Evolutionary conservation across 495 filamentous ascomycete genomes (phyloP).

Genomic region (Penicillium simplicissimum): DNA sequence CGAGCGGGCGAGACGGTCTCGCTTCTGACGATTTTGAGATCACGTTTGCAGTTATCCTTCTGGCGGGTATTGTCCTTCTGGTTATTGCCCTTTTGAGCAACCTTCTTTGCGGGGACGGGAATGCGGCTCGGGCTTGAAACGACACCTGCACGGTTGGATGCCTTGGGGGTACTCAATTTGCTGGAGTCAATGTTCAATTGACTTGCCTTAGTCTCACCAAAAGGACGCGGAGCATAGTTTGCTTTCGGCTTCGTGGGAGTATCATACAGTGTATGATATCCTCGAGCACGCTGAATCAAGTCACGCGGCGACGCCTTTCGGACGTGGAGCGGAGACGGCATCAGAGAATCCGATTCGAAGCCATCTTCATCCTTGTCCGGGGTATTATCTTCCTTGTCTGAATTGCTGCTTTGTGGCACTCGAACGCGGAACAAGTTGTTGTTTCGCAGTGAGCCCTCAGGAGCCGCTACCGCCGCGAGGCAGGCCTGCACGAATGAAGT

Average conservation of each 20-base stretch:
- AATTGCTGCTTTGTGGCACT: not conserved
- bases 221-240: not conserved
- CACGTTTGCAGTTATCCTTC: not conserved
- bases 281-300: not conserved
- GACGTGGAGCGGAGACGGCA: slow-evolving; percentile 33
- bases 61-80: not conserved
- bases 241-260: slow-evolving; percentile 1
- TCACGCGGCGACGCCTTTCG: slow-evolving; percentile 19
- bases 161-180: not conserved
- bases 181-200: slow-evolving; percentile 1
- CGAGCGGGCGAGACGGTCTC: slow-evolving; percentile 3
- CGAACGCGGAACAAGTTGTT: slow-evolving; percentile 5
- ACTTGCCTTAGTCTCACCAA: not conserved
- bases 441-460: not conserved
- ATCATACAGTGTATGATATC: not conserved
- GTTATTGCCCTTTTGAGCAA: not conserved
- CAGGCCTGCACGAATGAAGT: not conserved
- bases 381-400: not conserved
- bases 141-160: not conserved
- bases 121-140: not conserved
- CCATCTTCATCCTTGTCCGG: not conserved
- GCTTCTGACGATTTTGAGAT: not conserved
- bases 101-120: not conserved
- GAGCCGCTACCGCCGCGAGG: not conserved
- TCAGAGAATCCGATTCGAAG: slow-evolving; percentile 8